Evolutionary conservation across 139 green algal genomes (phyloP).

Genomic region (Chlorella sp.): DNA sequence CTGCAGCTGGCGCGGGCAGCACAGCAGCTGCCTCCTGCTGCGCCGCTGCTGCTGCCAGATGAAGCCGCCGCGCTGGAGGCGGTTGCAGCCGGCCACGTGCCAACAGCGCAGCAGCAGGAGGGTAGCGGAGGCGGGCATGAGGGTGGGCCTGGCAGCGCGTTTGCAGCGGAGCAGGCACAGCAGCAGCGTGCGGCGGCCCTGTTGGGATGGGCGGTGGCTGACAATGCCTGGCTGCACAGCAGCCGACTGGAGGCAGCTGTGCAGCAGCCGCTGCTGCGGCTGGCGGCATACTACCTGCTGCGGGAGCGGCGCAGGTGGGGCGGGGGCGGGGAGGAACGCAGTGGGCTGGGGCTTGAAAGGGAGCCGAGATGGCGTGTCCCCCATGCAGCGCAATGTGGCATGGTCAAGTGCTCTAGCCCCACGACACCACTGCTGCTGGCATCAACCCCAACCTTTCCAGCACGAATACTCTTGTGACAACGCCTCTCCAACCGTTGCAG

Average conservation of each 20-base stretch:
- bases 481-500: too few relatives aligned
- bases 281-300: conserved; percentile 69
- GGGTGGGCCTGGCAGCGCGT: too few relatives aligned
- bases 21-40: not conserved
- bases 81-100: not conserved
- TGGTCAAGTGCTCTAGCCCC: too few relatives aligned
- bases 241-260: conserved; percentile 13
- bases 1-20: conserved; percentile 1
- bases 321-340: not conserved
- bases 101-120: not conserved
- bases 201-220: conserved; percentile 21
- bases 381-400: too few relatives aligned
- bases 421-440: too few relatives aligned
- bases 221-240: conserved; percentile 32
- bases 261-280: conserved; percentile 55
- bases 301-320: conserved; percentile 57
- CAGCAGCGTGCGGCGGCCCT: conserved; percentile 1
- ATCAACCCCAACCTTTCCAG: too few relatives aligned
- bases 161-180: not conserved
- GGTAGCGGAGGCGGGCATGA: not conserved
- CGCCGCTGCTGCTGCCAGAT: conserved; percentile 20
- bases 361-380: too few relatives aligned
- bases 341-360: too few relatives aligned
- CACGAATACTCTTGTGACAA: too few relatives aligned
- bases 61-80: not conserved